Evolutionary conservation across 257 asterid genomes (phyloP).

Genomic region (Solanum acaule): DNA sequence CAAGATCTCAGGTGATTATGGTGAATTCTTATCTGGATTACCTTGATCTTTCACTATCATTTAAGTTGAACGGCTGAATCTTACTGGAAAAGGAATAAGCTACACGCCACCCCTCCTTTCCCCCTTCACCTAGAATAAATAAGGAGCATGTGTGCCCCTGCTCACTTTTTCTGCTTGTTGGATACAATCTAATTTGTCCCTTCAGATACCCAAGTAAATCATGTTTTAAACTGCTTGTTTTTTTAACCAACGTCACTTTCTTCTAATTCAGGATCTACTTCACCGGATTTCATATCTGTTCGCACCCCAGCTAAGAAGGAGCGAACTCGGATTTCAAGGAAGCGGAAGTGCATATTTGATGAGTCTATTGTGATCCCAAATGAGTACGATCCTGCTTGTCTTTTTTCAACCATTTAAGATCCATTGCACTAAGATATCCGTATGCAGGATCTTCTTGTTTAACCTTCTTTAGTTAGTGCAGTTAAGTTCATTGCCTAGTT

Average conservation of each 20-base stretch:
- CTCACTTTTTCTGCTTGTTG: background rate
- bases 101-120: background rate
- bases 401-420: background rate
- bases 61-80: background rate
- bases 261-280: conserved; percentile 12
- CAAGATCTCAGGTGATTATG: conserved; percentile 36
- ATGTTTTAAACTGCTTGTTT: background rate
- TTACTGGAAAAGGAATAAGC: background rate
- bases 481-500: background rate
- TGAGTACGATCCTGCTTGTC: conserved; percentile 27
- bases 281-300: conserved; percentile 31
- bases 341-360: conserved; percentile 49
- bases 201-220: background rate
- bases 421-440: background rate
- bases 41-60: background rate
- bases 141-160: background rate
- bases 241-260: background rate
- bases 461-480: background rate
- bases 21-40: conserved; percentile 4
- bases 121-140: background rate
- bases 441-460: background rate
- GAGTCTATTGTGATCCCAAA: conserved; percentile 29
- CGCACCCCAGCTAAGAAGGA: conserved; percentile 72
- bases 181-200: background rate
- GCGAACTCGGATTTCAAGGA: conserved; percentile 33